Evolutionary conservation across 805 yeast genomes (phyloP), one percentile per base, ranked within the genome.

Genomic region (Starmerella vaccinii): DNA sequence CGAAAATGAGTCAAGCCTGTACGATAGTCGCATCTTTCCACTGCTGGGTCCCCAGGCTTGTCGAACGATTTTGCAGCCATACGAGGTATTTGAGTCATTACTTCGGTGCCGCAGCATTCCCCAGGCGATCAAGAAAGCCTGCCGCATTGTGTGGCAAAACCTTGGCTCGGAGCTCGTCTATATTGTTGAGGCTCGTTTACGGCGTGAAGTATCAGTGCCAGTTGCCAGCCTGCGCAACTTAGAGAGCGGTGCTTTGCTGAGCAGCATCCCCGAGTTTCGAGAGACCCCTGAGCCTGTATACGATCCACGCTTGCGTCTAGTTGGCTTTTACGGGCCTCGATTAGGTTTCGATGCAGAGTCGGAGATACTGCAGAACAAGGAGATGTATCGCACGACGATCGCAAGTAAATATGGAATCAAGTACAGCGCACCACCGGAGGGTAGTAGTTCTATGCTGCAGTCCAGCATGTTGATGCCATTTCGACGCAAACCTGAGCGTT

Each of bases 81-180:
- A 57, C 37, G 61, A 59, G 46, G 59, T 63, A 10, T 49, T 59
- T 21, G 60, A 56, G 19, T 56, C 61, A 13, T 46, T 63, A 32
- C 37, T 55, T 16, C 52, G 54, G 9, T 59, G 63, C 42, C 46
- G 40, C 12, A 54, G 52, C 22, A 40, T 59, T 16, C 41, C 49
- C 9, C 59, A 57, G 12, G 65, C 64, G 2, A 51, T 61, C 13
- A 60, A 57, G 12, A 59, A 55, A 45, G 65, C 65, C 2, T 57
- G 61, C 33, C 45, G 54, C 29, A 53, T 61, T n/a, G 55, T 63
- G 8, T 49, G 55, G 41, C 53, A 49, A 15, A 50, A 57, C 41
- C 43, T 63, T 16, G 64, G 60, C 2, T 48, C 61, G 19, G 52
- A 54, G 22, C 27, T 58, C 15, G 66, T 57, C 5, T 63, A 63